Evolutionary conservation across 257 asterid species (phyloP), one percentile per base, ranked within the genome.

Genomic region (Capsicum chinense): DNA sequence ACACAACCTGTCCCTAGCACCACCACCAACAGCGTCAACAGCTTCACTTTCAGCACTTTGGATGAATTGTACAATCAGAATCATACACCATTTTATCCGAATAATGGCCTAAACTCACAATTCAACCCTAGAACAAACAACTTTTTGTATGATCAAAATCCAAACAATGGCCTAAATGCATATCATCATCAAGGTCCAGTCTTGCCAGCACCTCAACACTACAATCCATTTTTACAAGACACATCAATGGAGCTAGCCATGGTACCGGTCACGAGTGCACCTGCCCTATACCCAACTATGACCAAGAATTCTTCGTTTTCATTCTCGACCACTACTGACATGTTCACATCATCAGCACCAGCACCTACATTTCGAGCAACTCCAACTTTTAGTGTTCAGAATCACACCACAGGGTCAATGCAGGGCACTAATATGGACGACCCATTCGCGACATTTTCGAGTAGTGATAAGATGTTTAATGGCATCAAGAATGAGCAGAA

Each of bases 191-290:
- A 39, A 39, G 44, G 5, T 39, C 44, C 44, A 39, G 44, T 39
- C 44, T 3, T 39, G 44, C 44, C 44, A 59, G 44, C 87, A 60
- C 48, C 85, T 50, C 83, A 88, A 48, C 89, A 87, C 39, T 93
- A 92, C 86, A 95, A 93, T 85, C 98, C 98, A 2, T 93, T 95
- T 79, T 85, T 95, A 14, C 90, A 85, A 81, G 96, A 92, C 33
- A 56, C 81, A 78, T 78, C 64, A 54, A 78, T 78, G 81, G 82
- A 78, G 48, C 15, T 78, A 21, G 50, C 64, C 19, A 21, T 78
- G 64, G 64, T 54, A 2, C 64, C 81, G 0, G 50, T 2, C 5
- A 26, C 82, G 0, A 0, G 48, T 54, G 48, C 35, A 10, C 58
- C 81, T 52, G 21, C 60, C 21, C 10, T 48, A 0, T 52, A 3